Evolutionary conservation across 169 alveolate species (phyloP).

Genomic region (Babesia ovata): DNA sequence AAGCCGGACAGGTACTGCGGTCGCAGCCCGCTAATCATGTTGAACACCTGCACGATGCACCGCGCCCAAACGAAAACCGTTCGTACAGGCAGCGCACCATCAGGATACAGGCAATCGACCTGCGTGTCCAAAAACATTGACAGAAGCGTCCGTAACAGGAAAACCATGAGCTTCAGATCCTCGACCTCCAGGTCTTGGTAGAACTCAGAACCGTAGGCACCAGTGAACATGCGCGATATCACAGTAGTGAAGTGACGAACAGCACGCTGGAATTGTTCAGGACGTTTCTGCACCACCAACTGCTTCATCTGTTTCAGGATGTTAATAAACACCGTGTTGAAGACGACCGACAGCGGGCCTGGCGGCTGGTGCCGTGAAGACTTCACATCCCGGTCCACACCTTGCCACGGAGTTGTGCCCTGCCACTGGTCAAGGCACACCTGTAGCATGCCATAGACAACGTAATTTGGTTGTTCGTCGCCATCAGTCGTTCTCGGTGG

Average conservation of each 20-base stretch:
- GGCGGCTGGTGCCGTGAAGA: neutral
- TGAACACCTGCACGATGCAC: constrained; percentile 28
- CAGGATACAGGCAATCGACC: constrained; percentile 13
- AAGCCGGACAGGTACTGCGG: constrained; percentile 12
- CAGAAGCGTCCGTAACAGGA: constrained; percentile 7
- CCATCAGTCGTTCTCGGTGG: no score
- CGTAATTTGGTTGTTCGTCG: constrained; percentile 7
- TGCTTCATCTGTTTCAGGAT: neutral
- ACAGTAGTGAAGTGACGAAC: constrained; percentile 1
- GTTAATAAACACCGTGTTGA: neutral
- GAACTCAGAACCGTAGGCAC: constrained; percentile 20
- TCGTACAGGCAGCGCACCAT: constrained; percentile 32
- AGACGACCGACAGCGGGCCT: constrained; percentile 19
- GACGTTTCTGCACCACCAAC: neutral
- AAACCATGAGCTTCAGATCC: constrained; percentile 15
- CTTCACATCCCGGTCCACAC: neutral
- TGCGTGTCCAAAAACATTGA: constrained; percentile 26
- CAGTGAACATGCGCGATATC: constrained; percentile 15
- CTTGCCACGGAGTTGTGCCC: neutral
- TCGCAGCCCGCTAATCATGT: neutral
- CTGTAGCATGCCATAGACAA: constrained; percentile 5
- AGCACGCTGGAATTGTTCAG: constrained; percentile 2
- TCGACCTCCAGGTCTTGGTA: constrained; percentile 9
- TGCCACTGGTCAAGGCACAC: neutral
- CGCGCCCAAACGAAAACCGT: constrained; percentile 42